These are phyloP conservation scores for Pyricularia pennisetigena DNA, from an alignment of 2,329 filamentous ascomycete species.

Conservation along the genomic window DNA sequence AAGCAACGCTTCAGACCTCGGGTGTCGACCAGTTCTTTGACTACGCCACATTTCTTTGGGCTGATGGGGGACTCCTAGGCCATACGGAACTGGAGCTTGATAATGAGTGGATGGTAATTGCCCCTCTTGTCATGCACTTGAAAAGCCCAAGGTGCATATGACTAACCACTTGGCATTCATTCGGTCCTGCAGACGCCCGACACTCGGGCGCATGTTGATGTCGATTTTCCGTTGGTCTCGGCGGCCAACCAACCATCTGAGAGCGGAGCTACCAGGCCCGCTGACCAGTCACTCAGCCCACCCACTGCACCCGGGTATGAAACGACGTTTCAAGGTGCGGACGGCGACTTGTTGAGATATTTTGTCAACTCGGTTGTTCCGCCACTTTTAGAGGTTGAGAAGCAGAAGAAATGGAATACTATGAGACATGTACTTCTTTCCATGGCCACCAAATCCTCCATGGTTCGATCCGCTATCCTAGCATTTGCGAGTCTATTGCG, in stretches of 20 bases:
- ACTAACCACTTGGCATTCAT: neutral
- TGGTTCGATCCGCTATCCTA: conserved; percentile 37
- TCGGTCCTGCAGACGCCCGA: neutral
- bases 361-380: conserved; percentile 38
- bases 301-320: neutral
- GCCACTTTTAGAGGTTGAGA: conserved; percentile 43
- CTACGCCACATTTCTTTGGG: conserved; percentile 39
- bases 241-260: neutral
- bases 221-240: neutral
- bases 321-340: conserved; percentile 13
- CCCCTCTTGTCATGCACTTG: too few relatives aligned
- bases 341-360: conserved; percentile 32
- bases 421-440: conserved; percentile 36
- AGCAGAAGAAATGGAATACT: conserved; percentile 38
- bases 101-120: neutral
- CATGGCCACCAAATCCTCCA: conserved; percentile 34
- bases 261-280: neutral
- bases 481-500: conserved; percentile 39
- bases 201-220: neutral
- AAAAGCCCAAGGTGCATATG: neutral
- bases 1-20: neutral
- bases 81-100: conserved; percentile 13
- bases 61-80: conserved; percentile 25
- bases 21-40: conserved; percentile 32
- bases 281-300: neutral